phyloP scores from a whole-genome alignment of 1,139 yeast genomes.

The Pichia sp. region DNA sequence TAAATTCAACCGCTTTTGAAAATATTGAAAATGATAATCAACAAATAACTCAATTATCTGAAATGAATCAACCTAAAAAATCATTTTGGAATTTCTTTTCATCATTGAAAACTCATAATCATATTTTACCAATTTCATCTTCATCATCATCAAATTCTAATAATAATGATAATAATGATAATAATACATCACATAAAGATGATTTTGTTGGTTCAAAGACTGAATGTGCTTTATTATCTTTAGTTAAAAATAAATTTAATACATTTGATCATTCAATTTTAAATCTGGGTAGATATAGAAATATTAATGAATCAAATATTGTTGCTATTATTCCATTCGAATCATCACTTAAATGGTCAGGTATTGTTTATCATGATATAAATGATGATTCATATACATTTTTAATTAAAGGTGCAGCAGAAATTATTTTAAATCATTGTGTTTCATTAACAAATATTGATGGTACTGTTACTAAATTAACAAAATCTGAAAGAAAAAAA shows the following conservation, averaged over 20 bases:
- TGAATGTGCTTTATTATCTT: slow-evolving; percentile 75
- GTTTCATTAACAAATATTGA: slow-evolving; percentile 32
- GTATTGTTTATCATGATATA: slow-evolving; percentile 49
- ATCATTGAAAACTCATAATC: background rate
- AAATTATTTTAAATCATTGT: slow-evolving; percentile 66
- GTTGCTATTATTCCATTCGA: slow-evolving; percentile 85
- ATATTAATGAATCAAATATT: slow-evolving; percentile 33
- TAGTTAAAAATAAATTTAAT: slow-evolving; percentile 56
- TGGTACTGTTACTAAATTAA: slow-evolving; percentile 29
- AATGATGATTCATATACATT: slow-evolving; percentile 49
- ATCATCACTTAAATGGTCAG: slow-evolving; percentile 90
- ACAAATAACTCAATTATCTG: slow-evolving; percentile 16
- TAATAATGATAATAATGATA: background rate
- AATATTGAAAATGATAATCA: slow-evolving; percentile 35
- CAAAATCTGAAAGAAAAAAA: slow-evolving; percentile 15
- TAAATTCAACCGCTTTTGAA: slow-evolving; percentile 89
- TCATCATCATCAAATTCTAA: background rate
- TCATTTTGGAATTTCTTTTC: slow-evolving; percentile 6
- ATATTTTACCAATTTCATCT: slow-evolving; percentile 3
- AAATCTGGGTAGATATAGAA: slow-evolving; percentile 39
- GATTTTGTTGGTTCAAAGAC: slow-evolving; percentile 83
- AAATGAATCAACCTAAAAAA: background rate
- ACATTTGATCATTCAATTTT: slow-evolving; percentile 34
- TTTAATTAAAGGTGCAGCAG: slow-evolving; percentile 91
- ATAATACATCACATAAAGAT: slow-evolving; percentile 3